A percentile compares a stretch with the other conserved stretches of the same genome.
Evolutionary conservation across 352 stramenopile genomes (phyloP).

Genomic region (Lagenidium giganteum): DNA sequence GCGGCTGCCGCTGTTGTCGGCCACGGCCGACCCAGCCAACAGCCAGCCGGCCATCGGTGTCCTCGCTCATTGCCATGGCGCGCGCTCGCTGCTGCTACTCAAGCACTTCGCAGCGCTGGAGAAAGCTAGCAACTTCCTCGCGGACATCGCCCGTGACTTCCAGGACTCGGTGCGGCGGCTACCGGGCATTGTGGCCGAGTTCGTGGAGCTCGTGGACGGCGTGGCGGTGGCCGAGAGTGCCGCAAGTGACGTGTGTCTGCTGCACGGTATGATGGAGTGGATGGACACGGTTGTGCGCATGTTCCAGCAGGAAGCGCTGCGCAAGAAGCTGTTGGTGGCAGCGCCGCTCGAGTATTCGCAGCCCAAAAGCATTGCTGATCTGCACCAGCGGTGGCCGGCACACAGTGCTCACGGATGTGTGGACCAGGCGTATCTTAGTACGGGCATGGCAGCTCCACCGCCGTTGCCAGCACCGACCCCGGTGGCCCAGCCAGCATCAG

Average conservation of each 20-base stretch:
- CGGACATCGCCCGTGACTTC: slow-evolving; percentile 43
- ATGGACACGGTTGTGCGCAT: slow-evolving; percentile 70
- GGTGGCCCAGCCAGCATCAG: too few species aligned
- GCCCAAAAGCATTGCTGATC: too few species aligned
- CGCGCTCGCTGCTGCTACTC: slow-evolving; percentile 36
- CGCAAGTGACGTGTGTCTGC: background rate
- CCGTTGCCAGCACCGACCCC: too few species aligned
- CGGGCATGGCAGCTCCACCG: too few species aligned
- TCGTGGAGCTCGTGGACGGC: slow-evolving; percentile 23
- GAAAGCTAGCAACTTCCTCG: slow-evolving; percentile 53
- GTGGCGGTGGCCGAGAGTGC: slow-evolving; percentile 6
- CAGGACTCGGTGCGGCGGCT: slow-evolving; percentile 37
- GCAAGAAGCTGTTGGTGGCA: slow-evolving; percentile 48
- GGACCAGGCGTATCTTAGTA: too few species aligned
- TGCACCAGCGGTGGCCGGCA: too few species aligned
- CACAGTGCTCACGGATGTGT: too few species aligned
- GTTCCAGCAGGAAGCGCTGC: slow-evolving; percentile 55
- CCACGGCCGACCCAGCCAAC: slow-evolving; percentile 1
- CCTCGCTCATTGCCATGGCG: slow-evolving; percentile 28
- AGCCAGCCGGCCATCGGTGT: slow-evolving; percentile 40
- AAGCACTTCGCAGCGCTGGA: slow-evolving; percentile 70
- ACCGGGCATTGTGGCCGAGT: slow-evolving; percentile 28
- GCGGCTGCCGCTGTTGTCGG: slow-evolving; percentile 44
- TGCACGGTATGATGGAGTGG: slow-evolving; percentile 51
- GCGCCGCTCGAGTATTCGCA: too few species aligned